Evolutionary conservation across 2,329 filamentous ascomycete species (phyloP).

Genomic region (Leptodontidium sp.): DNA sequence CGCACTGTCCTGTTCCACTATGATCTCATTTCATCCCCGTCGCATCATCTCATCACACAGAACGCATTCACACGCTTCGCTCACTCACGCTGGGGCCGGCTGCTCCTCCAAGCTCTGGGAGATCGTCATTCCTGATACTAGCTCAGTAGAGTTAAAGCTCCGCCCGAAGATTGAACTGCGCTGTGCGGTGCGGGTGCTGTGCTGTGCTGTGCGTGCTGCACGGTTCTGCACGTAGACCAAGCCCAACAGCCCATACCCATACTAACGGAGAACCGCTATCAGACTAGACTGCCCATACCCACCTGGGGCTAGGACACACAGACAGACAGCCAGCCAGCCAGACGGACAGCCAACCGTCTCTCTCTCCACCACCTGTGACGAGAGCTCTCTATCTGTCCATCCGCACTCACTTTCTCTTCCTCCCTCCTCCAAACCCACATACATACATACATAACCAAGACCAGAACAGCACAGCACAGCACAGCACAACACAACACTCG

Average conservation of each 20-base stretch:
- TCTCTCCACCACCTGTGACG: not conserved
- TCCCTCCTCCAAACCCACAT: not conserved
- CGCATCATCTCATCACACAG: not conserved
- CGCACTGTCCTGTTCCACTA: not conserved
- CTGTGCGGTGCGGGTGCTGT: not conserved
- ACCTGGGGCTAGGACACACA: not conserved
- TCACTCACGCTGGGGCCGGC: not conserved
- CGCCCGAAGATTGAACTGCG: not conserved
- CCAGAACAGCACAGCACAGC: too few relatives aligned
- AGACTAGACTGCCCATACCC: not conserved
- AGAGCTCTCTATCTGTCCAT: too few relatives aligned
- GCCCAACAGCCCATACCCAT: too few relatives aligned
- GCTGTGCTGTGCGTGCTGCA: too few relatives aligned
- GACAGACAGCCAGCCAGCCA: not conserved
- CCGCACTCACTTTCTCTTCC: too few relatives aligned
- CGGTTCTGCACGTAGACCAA: too few relatives aligned
- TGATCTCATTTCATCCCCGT: not conserved
- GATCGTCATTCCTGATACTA: conserved; percentile 18
- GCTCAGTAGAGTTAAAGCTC: not conserved
- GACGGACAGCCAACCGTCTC: too few relatives aligned
- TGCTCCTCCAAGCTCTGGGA: conserved; percentile 15
- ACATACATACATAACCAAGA: too few relatives aligned
- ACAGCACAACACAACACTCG: too few relatives aligned
- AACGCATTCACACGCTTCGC: not conserved
- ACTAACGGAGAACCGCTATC: not conserved